Conservation (phyloP, 2,329 filamentous ascomycete species). For the Hirsutella rhossiliensis region DNA sequence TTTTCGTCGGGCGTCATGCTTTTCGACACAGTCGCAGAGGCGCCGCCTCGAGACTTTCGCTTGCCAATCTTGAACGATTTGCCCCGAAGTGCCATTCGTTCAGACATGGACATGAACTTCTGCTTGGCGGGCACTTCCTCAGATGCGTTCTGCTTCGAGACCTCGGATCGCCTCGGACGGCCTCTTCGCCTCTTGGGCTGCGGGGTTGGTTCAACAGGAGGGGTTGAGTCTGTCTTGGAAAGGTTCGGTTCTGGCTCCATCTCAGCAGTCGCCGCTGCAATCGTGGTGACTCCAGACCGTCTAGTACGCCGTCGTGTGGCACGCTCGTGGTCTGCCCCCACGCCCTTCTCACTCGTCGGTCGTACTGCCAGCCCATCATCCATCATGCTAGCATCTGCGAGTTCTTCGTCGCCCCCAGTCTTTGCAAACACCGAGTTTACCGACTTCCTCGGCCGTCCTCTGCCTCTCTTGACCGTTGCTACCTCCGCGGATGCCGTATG, state of each 20-base stretch:
- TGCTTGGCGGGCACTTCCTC: constrained; percentile 8
- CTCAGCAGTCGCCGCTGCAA: constrained; percentile 8
- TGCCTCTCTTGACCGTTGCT: constrained; percentile 8
- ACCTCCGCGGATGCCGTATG: constrained; percentile 1
- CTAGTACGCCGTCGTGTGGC: constrained; percentile 12
- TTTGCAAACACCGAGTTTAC: too few species aligned
- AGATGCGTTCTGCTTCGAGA: constrained; percentile 1
- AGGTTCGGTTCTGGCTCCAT: background rate
- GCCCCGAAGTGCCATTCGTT: constrained; percentile 41
- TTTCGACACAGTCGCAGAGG: background rate
- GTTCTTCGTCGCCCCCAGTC: background rate
- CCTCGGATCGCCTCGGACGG: constrained; percentile 13
- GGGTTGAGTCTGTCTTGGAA: background rate
- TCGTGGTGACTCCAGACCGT: constrained; percentile 13
- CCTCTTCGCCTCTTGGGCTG: constrained; percentile 3
- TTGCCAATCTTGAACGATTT: constrained; percentile 40
- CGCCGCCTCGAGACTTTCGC: constrained; percentile 12
- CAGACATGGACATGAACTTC: constrained; percentile 41
- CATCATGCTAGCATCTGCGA: background rate
- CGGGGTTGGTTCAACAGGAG: background rate
- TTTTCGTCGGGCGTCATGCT: background rate
- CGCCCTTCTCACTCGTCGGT: constrained; percentile 6
- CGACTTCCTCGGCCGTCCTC: constrained; percentile 16
- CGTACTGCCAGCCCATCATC: constrained; percentile 8
- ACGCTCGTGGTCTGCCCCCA: constrained; percentile 1